Conservation (phyloP, 2,329 filamentous ascomycete species). For the Colletotrichum spinosum region DNA sequence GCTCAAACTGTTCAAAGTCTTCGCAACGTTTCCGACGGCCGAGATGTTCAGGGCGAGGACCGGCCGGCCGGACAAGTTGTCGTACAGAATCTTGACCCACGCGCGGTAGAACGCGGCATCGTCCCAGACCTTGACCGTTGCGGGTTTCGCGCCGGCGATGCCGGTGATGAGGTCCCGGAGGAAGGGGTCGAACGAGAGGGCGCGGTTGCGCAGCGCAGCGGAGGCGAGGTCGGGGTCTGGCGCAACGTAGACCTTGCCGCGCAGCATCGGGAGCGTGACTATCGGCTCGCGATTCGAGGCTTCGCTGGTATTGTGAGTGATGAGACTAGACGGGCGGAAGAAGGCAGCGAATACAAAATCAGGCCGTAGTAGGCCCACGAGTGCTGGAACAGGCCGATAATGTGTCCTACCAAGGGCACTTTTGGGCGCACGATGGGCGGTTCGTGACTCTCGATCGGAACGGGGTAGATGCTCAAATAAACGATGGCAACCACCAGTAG, state of each 20-base stretch:
- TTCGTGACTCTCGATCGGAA: conserved; percentile 47
- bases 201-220: conserved; percentile 52
- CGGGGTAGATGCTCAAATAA: not conserved
- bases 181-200: conserved; percentile 57
- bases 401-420: conserved; percentile 60
- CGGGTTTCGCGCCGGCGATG: conserved; percentile 49
- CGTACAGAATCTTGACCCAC: conserved; percentile 41
- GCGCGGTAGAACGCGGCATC: not conserved
- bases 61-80: conserved; percentile 42
- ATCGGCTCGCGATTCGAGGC: conserved; percentile 41
- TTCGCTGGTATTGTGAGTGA: too few relatives aligned
- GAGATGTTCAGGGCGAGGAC: conserved; percentile 44
- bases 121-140: conserved; percentile 42
- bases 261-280: conserved; percentile 58
- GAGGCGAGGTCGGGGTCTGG: conserved; percentile 53
- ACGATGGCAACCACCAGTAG: too few relatives aligned
- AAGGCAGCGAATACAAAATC: conserved; percentile 45
- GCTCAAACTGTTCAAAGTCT: conserved; percentile 39
- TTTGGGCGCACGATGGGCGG: conserved; percentile 54
- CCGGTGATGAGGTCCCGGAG: conserved; percentile 50
- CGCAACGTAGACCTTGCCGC: conserved; percentile 56
- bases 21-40: conserved; percentile 45
- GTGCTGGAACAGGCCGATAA: conserved; percentile 54
- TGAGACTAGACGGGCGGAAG: too few relatives aligned
- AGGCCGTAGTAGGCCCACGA: conserved; percentile 50